Base-by-base conservation (phyloP, 352 stramenopile genomes). In the Phytophthora meadii region DNA sequence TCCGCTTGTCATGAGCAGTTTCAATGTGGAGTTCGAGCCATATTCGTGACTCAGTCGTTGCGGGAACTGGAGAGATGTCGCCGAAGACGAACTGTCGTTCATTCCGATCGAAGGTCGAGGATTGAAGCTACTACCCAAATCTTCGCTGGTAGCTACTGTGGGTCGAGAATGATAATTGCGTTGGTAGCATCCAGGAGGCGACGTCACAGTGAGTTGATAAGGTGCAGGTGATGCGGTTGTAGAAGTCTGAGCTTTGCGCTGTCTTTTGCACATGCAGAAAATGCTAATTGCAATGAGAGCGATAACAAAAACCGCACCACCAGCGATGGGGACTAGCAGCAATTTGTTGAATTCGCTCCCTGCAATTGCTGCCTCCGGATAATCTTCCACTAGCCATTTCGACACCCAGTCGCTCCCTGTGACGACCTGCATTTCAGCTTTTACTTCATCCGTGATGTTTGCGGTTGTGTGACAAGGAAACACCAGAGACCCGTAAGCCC, bases 311-410 rank as follows among this genome's bases (percentile, higher is more conserved):
- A 63, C 0, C 5, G 17, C 46, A 4, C 42, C 50, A 7, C 44
- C 5, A 19, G 67, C 44, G 40, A 60, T 72, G 8, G 57, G 64
- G n/a, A 67, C 53, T 37, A 72, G 46, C 30, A 72, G 19, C 15
- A 63, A 27, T 15, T 55, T 47, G 36, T 69, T 48, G 24, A 65
- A 67, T 4, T 25, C 40, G 15, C 3, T 41, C 12, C 14, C 10
- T 6, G 28, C 11, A n/a, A 42, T 41, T 9, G 48, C 41, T 27
- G 59, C 22, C 12, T 52, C 24, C 0, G 30, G 8, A 9, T 55
- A 61, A 44, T 55, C 44, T 5, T 75, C 54, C 4, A 62, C 25
- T 2, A 80, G 61, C 72, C 72, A 80, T 9, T 61, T 42, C 2
- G 57, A 61, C 1, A 80, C 68, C 65, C 52, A 72, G 24, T 37